These are phyloP conservation scores for Pseudogymnoascus sp. DNA, from an alignment of 2,329 filamentous ascomycete genomes.

Conservation along the genomic window DNA sequence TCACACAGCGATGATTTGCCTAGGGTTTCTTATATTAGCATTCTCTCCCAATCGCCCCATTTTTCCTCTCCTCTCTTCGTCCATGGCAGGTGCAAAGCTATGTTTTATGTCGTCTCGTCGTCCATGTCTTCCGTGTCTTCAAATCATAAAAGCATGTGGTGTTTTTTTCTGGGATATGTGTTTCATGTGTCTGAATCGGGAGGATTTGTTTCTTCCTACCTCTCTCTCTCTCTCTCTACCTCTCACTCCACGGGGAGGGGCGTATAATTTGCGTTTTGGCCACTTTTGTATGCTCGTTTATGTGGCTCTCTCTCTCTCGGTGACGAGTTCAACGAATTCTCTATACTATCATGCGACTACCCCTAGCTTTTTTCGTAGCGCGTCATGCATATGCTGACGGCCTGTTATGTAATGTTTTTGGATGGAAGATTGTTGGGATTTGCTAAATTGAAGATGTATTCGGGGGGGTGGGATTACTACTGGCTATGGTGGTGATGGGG, in stretches of 20 bases:
- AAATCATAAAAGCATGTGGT: conserved; percentile 1
- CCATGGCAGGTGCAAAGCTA: background rate
- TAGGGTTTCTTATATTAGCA: conserved; percentile 11
- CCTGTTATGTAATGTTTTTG: background rate
- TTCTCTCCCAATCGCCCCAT: conserved; percentile 1
- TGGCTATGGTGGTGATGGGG: background rate
- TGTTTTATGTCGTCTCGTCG: background rate
- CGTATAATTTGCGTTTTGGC: background rate
- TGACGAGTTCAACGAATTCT: conserved; percentile 19
- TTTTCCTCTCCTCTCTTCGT: background rate
- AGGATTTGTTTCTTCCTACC: background rate
- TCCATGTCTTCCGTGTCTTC: background rate
- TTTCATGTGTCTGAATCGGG: background rate
- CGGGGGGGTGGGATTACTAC: background rate
- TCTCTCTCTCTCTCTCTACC: background rate
- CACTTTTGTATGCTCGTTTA: conserved; percentile 14
- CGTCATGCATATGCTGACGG: conserved; percentile 11
- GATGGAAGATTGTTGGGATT: background rate
- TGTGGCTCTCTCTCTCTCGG: conserved; percentile 11
- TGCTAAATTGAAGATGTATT: background rate
- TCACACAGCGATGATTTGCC: conserved; percentile 13
- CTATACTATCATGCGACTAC: conserved; percentile 20
- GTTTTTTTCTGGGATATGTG: background rate
- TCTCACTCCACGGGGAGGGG: background rate
- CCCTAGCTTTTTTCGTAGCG: conserved; percentile 16